phyloP scores from a whole-genome alignment of 176 grass and related monocot genomes.

The Aegilops tauschii region DNA sequence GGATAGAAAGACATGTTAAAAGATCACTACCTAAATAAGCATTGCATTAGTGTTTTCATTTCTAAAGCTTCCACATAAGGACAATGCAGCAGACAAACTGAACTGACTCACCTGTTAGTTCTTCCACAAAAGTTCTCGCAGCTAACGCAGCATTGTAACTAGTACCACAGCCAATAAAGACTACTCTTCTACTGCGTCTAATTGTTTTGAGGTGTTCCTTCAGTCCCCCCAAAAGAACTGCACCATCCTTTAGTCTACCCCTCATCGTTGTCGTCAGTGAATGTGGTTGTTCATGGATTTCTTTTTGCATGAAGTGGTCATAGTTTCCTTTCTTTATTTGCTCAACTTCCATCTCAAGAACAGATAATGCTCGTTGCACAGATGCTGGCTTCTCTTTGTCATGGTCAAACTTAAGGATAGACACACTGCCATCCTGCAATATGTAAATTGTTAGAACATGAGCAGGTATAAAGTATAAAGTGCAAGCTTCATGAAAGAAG shows the following conservation, averaged over 20 bases:
- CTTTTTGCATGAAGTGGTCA: conserved; percentile 98
- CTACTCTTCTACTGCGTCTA: conserved; percentile 72
- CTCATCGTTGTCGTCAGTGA: conserved; percentile 95
- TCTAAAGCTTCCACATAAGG: background rate
- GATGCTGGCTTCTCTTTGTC: conserved; percentile 90
- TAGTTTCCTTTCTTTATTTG: conserved; percentile 98
- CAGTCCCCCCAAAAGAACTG: conserved; percentile 84
- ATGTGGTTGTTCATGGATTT: conserved; percentile 96
- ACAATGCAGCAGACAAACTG: conserved; percentile 10
- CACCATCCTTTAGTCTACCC: conserved; percentile 81
- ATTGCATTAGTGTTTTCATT: background rate
- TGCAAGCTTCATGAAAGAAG: background rate
- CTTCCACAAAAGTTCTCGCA: conserved; percentile 85
- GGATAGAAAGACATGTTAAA: background rate
- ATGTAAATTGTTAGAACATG: background rate
- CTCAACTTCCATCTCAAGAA: conserved; percentile 98
- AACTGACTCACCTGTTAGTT: conserved; percentile 63
- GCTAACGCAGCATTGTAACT: conserved; percentile 93
- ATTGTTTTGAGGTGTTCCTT: conserved; percentile 93
- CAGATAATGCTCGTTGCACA: conserved; percentile 90
- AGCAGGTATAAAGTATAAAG: background rate
- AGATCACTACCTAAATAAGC: background rate
- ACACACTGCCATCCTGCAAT: conserved; percentile 81
- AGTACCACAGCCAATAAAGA: conserved; percentile 96
- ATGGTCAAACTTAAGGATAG: conserved; percentile 84